phyloP scores from a whole-genome alignment of 1,284 basidiomycete species.

The Fomes fomentarius region DNA sequence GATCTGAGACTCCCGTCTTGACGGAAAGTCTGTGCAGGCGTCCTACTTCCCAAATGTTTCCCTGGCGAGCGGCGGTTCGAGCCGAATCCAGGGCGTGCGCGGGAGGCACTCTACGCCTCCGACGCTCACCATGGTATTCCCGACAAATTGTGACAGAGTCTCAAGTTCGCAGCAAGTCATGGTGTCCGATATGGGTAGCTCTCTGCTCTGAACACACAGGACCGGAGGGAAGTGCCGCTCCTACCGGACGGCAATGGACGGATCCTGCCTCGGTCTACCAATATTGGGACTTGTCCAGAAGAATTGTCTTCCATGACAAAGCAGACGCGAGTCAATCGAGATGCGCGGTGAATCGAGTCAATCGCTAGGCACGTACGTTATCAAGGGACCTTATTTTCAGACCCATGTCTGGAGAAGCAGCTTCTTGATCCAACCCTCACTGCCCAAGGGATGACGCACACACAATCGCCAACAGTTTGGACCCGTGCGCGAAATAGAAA shows the following conservation, averaged over 20 bases:
- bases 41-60: background rate
- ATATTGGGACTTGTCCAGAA: background rate
- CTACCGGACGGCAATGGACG: background rate
- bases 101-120: background rate
- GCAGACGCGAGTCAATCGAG: background rate
- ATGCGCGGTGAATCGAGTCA: background rate
- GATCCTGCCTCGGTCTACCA: background rate
- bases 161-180: constrained; percentile 2
- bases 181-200: background rate
- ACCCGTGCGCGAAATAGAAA: too few relatives aligned
- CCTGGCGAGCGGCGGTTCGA: background rate
- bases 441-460: background rate
- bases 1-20: constrained; percentile 7
- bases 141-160: background rate
- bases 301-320: background rate
- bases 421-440: constrained; percentile 2
- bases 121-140: background rate
- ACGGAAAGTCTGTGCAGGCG: constrained; percentile 1
- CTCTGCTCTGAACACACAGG: background rate
- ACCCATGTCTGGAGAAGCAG: background rate
- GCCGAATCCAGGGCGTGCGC: background rate
- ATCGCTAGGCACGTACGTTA: background rate
- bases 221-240: background rate
- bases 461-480: background rate
- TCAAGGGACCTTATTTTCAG: background rate